Conservation (phyloP, 1,139 yeast species). For the Pichia sp. region DNA sequence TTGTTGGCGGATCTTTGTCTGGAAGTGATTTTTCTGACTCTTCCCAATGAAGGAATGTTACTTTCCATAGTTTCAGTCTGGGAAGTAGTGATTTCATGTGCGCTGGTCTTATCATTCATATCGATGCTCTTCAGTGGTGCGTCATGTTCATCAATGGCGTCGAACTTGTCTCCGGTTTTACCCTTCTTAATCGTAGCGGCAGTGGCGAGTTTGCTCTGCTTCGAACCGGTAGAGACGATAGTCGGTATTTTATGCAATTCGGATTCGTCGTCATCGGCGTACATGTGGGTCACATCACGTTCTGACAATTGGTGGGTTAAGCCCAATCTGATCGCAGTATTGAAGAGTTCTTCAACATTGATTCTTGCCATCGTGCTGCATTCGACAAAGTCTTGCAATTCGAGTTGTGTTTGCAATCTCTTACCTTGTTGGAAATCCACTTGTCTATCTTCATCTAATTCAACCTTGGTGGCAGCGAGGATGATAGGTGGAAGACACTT, state of each 20-base stretch:
- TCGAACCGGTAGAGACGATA: not conserved
- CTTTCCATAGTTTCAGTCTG: too few species aligned
- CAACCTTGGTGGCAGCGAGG: conserved; percentile 36
- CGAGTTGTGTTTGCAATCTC: conserved; percentile 41
- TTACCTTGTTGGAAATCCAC: conserved; percentile 39
- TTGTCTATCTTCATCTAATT: conserved; percentile 41
- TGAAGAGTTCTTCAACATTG: conserved; percentile 49
- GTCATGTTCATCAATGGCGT: conserved; percentile 1
- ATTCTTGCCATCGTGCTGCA: conserved; percentile 52
- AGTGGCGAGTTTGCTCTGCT: not conserved
- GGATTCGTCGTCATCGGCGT: conserved; percentile 11
- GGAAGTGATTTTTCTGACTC: too few species aligned
- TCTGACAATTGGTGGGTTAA: conserved; percentile 12
- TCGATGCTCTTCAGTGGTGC: too few species aligned
- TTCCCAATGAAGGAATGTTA: too few species aligned
- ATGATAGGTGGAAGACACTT: conserved; percentile 25
- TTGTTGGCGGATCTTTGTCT: too few species aligned
- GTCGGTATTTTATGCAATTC: not conserved
- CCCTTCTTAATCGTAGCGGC: not conserved
- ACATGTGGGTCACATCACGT: conserved; percentile 15
- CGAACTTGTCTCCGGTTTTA: not conserved
- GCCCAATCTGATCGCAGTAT: conserved; percentile 41
- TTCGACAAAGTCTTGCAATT: conserved; percentile 45
- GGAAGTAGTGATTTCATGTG: too few species aligned
- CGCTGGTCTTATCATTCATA: too few species aligned